phyloP scores from a whole-genome alignment of 1,139 yeast species.

The Suhomyces atakaporum region DNA sequence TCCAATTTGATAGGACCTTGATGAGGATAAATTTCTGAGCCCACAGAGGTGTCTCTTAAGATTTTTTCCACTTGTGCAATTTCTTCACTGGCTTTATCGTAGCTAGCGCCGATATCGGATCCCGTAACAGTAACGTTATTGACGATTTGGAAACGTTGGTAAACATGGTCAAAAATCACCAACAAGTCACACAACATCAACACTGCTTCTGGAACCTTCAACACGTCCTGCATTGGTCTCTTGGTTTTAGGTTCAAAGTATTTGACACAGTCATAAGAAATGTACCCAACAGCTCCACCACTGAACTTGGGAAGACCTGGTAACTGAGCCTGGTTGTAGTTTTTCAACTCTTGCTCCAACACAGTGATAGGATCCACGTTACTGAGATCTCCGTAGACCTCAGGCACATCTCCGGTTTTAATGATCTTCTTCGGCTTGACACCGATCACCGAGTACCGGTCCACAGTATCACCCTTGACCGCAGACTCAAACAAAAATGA shows the following conservation, averaged over 20 bases:
- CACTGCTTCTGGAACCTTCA: slow-evolving; percentile 86
- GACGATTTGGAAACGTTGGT: slow-evolving; percentile 86
- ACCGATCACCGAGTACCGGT: slow-evolving; percentile 89
- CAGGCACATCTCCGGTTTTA: slow-evolving; percentile 64
- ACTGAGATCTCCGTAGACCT: slow-evolving; percentile 27
- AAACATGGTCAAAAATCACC: slow-evolving; percentile 91
- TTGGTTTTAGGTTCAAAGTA: slow-evolving; percentile 91
- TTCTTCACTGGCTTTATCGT: slow-evolving; percentile 54
- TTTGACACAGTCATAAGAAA: slow-evolving; percentile 93
- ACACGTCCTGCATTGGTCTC: slow-evolving; percentile 71
- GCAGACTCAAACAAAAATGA: slow-evolving; percentile 90
- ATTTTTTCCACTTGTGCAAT: slow-evolving; percentile 59
- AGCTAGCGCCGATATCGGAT: slow-evolving; percentile 47
- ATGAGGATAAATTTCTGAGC: slow-evolving; percentile 40
- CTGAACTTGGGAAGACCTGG: slow-evolving; percentile 84
- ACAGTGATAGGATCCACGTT: slow-evolving; percentile 74
- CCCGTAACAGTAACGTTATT: slow-evolving; percentile 64
- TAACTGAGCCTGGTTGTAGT: slow-evolving; percentile 65
- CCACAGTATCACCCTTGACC: slow-evolving; percentile 83
- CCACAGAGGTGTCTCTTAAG: slow-evolving; percentile 42
- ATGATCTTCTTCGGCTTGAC: slow-evolving; percentile 78
- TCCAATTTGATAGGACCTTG: slow-evolving; percentile 70
- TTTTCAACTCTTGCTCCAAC: slow-evolving; percentile 70
- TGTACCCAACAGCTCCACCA: slow-evolving; percentile 96
- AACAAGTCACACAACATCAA: slow-evolving; percentile 89